Evolutionary conservation across 306 rosid species (phyloP).

Genomic region (Gynostemma pentaphyllum): DNA sequence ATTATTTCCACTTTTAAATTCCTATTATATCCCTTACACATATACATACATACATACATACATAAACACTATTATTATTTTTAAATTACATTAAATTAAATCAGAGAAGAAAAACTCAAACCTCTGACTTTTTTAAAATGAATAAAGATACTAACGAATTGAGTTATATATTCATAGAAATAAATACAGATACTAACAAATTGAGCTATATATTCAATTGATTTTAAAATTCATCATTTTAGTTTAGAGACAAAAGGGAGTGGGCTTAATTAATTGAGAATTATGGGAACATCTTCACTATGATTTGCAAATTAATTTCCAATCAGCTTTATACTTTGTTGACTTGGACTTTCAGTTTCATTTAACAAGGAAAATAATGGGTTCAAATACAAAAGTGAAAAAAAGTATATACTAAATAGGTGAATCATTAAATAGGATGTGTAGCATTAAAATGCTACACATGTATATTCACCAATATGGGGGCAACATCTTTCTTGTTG

Average conservation of each 20-base stretch:
- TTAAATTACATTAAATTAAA: too few relatives aligned
- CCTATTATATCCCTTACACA: neutral
- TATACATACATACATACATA: neutral
- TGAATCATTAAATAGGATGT: neutral
- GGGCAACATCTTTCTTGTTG: neutral
- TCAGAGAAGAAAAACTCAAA: too few relatives aligned
- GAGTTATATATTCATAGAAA: too few relatives aligned
- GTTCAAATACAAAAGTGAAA: neutral
- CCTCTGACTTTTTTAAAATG: too few relatives aligned
- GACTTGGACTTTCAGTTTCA: slow-evolving; percentile 10
- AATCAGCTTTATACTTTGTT: slow-evolving; percentile 9
- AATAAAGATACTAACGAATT: too few relatives aligned
- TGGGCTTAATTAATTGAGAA: neutral
- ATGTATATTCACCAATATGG: neutral
- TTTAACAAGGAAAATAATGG: neutral
- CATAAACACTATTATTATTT: neutral
- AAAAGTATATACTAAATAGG: slow-evolving; percentile 7
- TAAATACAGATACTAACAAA: too few relatives aligned
- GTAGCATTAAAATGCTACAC: neutral
- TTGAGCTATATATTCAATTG: too few relatives aligned
- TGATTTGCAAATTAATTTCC: neutral
- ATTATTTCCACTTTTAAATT: neutral
- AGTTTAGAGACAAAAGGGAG: neutral
- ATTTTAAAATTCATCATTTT: slow-evolving; percentile 6
- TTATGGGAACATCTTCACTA: neutral